These are phyloP conservation scores for Aspergillus pseudoglaucus DNA, from an alignment of 2,329 filamentous ascomycete genomes.

Conservation along the genomic window DNA sequence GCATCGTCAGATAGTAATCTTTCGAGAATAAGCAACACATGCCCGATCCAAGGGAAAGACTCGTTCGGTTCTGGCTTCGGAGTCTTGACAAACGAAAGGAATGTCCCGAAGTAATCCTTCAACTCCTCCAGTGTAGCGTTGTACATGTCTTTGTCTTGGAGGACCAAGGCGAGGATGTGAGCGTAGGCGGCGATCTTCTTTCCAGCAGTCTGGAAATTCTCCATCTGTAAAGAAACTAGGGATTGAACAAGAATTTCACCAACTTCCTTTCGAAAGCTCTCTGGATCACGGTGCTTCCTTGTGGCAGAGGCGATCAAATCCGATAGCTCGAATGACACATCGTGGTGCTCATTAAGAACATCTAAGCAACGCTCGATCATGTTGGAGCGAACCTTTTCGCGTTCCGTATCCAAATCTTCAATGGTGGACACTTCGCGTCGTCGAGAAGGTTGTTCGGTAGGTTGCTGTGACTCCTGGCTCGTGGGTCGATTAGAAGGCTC, in stretches of 20 bases:
- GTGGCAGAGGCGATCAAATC: constrained; percentile 75
- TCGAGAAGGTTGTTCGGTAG: constrained; percentile 17
- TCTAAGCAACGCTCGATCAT: constrained; percentile 87
- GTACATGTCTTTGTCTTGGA: constrained; percentile 79
- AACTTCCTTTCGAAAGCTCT: constrained; percentile 61
- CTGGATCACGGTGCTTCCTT: constrained; percentile 54
- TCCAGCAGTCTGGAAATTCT: constrained; percentile 49
- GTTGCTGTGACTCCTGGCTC: constrained; percentile 14
- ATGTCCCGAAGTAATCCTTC: constrained; percentile 66
- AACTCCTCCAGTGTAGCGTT: constrained; percentile 66
- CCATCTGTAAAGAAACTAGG: constrained; percentile 61
- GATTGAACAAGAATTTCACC: constrained; percentile 78
- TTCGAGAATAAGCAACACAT: constrained; percentile 84
- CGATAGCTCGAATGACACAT: constrained; percentile 82
- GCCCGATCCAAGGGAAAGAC: constrained; percentile 85
- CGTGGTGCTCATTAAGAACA: constrained; percentile 78
- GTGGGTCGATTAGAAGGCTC: constrained; percentile 17
- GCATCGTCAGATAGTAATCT: constrained; percentile 84
- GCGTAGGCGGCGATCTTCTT: constrained; percentile 84
- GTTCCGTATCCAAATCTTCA: constrained; percentile 72
- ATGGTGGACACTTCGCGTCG: constrained; percentile 47
- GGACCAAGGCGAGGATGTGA: constrained; percentile 78
- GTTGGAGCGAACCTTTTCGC: constrained; percentile 64
- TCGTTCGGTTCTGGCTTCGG: constrained; percentile 58
- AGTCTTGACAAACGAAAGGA: constrained; percentile 73